phyloP scores from a whole-genome alignment of 768 basidiomycete species.

The Leccinum rimulosum region DNA sequence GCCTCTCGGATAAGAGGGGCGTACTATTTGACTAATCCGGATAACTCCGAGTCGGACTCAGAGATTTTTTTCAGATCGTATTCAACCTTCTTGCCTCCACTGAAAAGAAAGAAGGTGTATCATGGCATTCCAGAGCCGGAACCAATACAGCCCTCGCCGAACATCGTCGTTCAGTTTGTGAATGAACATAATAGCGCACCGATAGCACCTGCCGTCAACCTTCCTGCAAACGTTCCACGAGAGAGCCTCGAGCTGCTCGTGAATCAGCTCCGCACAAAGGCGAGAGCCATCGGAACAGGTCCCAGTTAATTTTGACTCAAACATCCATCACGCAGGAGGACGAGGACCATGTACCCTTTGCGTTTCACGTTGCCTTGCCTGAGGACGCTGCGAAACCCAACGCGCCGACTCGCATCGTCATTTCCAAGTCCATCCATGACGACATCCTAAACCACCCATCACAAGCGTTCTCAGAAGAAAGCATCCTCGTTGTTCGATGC shows the following conservation, averaged over 20 bases:
- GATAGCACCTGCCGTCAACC: slow-evolving; percentile 84
- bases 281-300: slow-evolving; percentile 35
- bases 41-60: neutral
- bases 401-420: slow-evolving; percentile 73
- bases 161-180: slow-evolving; percentile 89
- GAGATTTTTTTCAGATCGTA: neutral
- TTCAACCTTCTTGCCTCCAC: slow-evolving; percentile 68
- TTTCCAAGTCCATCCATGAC: slow-evolving; percentile 78
- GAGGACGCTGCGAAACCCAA: slow-evolving; percentile 46
- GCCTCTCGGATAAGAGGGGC: neutral
- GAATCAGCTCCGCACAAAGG: slow-evolving; percentile 80
- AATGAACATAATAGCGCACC: slow-evolving; percentile 80
- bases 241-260: slow-evolving; percentile 86
- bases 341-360: slow-evolving; percentile 91
- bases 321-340: slow-evolving; percentile 30
- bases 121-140: slow-evolving; percentile 71
- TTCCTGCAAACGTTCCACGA: slow-evolving; percentile 84
- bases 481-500: slow-evolving; percentile 83
- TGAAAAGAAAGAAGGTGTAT: slow-evolving; percentile 83
- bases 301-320: neutral
- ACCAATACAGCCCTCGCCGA: slow-evolving; percentile 47
- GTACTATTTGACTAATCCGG: neutral
- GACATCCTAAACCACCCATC: slow-evolving; percentile 78
- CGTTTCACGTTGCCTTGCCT: slow-evolving; percentile 81
- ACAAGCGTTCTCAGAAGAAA: slow-evolving; percentile 76